Conservation (phyloP, 805 yeast genomes). For the Candida insectorum region DNA sequence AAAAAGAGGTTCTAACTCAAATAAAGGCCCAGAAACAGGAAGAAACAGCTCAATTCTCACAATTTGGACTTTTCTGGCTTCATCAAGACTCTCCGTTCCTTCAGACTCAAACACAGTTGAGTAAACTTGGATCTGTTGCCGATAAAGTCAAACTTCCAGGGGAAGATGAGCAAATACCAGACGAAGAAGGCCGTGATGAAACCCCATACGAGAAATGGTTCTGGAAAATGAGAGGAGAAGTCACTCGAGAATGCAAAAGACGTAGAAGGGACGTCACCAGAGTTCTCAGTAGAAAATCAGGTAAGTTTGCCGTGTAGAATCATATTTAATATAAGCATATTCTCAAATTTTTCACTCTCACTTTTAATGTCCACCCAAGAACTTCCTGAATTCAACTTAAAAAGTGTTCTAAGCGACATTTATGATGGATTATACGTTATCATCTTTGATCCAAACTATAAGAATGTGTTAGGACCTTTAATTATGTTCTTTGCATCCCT, state of each 20-base stretch:
- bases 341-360: constrained; percentile 2
- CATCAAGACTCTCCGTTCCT: constrained; percentile 86
- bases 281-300: constrained; percentile 46
- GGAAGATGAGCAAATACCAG: constrained; percentile 17
- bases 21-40: constrained; percentile 30
- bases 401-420: constrained; percentile 47
- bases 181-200: constrained; percentile 26
- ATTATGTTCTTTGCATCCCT: constrained; percentile 46
- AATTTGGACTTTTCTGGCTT: constrained; percentile 66
- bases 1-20: constrained; percentile 24
- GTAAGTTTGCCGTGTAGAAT: constrained; percentile 6
- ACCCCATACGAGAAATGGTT: constrained; percentile 69
- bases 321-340: constrained; percentile 1
- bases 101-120: constrained; percentile 77
- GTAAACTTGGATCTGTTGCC: constrained; percentile 43
- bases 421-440: constrained; percentile 40
- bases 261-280: constrained; percentile 72
- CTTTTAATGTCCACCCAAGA: constrained; percentile 1
- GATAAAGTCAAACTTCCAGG: constrained; percentile 36
- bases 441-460: constrained; percentile 46
- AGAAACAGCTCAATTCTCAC: constrained; percentile 19
- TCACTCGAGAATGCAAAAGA: constrained; percentile 71
- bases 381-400: constrained; percentile 42
- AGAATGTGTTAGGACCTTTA: constrained; percentile 44
- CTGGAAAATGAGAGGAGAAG: constrained; percentile 78